phyloP scores from a whole-genome alignment of 2,329 filamentous ascomycete genomes.

The Hymenoscyphus repandus region DNA sequence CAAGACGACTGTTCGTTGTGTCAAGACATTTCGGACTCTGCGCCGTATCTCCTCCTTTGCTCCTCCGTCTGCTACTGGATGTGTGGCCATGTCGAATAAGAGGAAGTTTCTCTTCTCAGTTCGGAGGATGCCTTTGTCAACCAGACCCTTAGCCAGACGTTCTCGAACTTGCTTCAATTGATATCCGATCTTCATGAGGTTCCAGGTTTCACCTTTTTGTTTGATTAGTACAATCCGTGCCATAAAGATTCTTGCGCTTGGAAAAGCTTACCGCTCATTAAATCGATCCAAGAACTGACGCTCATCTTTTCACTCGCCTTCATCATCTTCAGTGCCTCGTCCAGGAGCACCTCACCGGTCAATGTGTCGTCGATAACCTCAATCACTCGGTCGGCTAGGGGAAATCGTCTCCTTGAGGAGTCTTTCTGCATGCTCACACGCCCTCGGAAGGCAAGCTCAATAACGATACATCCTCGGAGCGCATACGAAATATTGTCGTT shows the following conservation, averaged over 20 bases:
- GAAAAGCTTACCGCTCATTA: conserved; percentile 76
- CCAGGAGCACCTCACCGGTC: conserved; percentile 92
- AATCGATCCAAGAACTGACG: conserved; percentile 96
- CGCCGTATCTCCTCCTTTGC: conserved; percentile 96
- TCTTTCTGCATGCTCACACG: conserved; percentile 99
- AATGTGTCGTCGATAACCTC: conserved; percentile 96
- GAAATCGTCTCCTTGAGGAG: conserved; percentile 83
- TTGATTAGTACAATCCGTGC: not conserved
- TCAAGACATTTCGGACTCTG: conserved; percentile 87
- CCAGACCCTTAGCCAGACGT: conserved; percentile 90
- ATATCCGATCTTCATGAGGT: conserved; percentile 99
- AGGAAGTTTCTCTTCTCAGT: conserved; percentile 99
- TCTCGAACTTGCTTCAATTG: conserved; percentile 99
- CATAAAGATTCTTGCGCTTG: not conserved
- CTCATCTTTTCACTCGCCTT: conserved; percentile 99
- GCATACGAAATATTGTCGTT: conserved; percentile 99
- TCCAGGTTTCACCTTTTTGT: conserved; percentile 88
- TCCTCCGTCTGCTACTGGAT: conserved; percentile 91
- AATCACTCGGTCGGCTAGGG: conserved; percentile 86
- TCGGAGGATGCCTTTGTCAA: conserved; percentile 96
- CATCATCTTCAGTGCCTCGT: conserved; percentile 99
- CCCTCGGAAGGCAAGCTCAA: conserved; percentile 92
- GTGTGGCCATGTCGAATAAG: conserved; percentile 99
- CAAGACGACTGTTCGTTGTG: conserved; percentile 88
- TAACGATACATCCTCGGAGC: conserved; percentile 93